phyloP scores from a whole-genome alignment of 345 rosid genomes.

The Alliaria petiolata region DNA sequence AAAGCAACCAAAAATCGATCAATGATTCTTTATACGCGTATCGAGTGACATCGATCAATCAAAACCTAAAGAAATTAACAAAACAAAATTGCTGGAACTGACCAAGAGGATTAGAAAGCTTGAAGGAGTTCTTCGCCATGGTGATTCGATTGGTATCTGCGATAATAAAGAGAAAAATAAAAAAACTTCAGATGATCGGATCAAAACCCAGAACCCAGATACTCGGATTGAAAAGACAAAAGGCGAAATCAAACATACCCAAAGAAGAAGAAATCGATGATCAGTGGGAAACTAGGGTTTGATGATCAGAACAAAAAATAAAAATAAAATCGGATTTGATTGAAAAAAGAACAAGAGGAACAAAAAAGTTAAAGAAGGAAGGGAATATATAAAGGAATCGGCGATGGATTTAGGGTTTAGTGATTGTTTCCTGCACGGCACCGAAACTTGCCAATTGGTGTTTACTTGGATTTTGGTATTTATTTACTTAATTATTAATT shows the following conservation, averaged over 20 bases:
- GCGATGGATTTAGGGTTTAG: slow-evolving; percentile 25
- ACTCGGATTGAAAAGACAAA: background rate
- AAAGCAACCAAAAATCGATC: background rate
- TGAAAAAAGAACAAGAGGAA: background rate
- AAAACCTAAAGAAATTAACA: background rate
- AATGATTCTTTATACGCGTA: background rate
- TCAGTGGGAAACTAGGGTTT: background rate
- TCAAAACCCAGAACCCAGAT: slow-evolving; percentile 6
- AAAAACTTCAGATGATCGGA: background rate
- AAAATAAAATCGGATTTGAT: background rate
- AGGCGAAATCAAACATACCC: slow-evolving; percentile 10
- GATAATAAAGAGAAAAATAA: background rate
- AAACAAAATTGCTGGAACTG: background rate
- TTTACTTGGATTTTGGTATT: background rate
- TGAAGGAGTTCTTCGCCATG: slow-evolving; percentile 79
- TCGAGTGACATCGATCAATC: background rate
- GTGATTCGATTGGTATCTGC: slow-evolving; percentile 17
- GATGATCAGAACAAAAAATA: background rate
- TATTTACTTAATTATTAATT: background rate
- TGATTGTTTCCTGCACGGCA: slow-evolving; percentile 32
- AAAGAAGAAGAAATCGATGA: background rate
- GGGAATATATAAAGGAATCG: slow-evolving; percentile 25
- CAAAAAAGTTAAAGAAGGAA: background rate
- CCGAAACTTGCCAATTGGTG: background rate
- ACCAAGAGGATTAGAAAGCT: slow-evolving; percentile 84